Conservation (phyloP, 2,329 filamentous ascomycete genomes). For the Dryadomyces quercivorus region DNA sequence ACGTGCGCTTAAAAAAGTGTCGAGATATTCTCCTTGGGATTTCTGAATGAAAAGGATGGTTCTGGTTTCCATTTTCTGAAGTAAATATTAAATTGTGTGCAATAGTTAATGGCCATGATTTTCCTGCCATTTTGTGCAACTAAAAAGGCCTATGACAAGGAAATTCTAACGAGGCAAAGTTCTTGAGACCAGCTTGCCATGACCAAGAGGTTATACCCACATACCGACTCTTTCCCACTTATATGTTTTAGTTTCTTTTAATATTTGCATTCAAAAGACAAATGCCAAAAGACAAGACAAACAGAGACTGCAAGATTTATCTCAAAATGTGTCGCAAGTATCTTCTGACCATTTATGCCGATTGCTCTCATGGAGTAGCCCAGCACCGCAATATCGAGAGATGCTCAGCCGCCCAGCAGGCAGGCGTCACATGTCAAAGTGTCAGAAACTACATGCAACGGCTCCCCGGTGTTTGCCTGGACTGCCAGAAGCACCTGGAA, state of each 20-base stretch:
- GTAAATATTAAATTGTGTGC: neutral
- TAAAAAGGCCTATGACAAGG: neutral
- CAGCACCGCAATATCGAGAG: neutral
- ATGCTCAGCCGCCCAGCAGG: neutral
- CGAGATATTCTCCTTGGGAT: constrained; percentile 31
- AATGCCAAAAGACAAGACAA: too few species aligned
- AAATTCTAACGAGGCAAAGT: neutral
- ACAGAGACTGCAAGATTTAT: neutral
- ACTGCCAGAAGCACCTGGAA: neutral
- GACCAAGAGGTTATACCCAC: neutral
- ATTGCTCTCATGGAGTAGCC: neutral
- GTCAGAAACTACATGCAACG: neutral
- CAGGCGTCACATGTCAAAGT: neutral
- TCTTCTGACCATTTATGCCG: neutral
- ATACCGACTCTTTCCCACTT: neutral
- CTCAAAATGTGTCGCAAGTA: neutral
- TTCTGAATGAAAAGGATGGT: neutral
- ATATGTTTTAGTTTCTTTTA: neutral
- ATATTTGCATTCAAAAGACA: neutral
- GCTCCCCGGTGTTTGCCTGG: neutral
- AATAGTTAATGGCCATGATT: neutral
- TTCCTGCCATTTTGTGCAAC: neutral
- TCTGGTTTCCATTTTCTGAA: neutral
- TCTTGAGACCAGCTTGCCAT: neutral
- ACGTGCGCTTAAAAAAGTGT: constrained; percentile 56